These are phyloP conservation scores for Crassisporium funariophilum DNA, from an alignment of 768 basidiomycete genomes.

Conservation along the genomic window DNA sequence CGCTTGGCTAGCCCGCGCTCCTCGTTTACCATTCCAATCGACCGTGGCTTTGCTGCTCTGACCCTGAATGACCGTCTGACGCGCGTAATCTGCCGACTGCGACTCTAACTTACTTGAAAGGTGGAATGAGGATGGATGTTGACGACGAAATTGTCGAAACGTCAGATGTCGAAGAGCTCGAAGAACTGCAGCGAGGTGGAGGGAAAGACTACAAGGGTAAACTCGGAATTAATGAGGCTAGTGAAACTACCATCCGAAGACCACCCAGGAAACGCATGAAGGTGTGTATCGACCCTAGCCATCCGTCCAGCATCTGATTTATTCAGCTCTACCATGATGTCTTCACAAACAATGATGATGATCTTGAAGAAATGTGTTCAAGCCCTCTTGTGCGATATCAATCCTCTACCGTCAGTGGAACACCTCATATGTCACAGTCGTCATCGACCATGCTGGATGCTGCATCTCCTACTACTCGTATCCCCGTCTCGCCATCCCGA, in stretches of 20 bases:
- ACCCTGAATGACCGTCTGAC: too few relatives aligned
- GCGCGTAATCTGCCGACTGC: too few relatives aligned
- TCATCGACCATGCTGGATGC: conserved; percentile 10
- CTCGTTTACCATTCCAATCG: too few relatives aligned
- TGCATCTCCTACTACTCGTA: conserved; percentile 6
- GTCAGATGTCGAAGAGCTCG: conserved; percentile 64
- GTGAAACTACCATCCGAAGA: conserved; percentile 2
- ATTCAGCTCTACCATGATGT: conserved; percentile 12
- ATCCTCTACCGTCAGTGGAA: conserved; percentile 9
- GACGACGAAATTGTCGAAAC: conserved; percentile 53
- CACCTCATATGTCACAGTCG: conserved; percentile 11
- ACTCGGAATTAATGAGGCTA: conserved; percentile 2
- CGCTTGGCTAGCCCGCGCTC: too few relatives aligned
- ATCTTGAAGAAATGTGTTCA: not conserved
- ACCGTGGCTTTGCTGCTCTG: too few relatives aligned
- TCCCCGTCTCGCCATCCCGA: conserved; percentile 6
- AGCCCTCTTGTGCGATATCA: conserved; percentile 11
- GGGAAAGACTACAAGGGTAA: conserved; percentile 7
- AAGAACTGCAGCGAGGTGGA: conserved; percentile 31
- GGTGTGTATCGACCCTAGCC: conserved; percentile 16
- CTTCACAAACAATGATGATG: not conserved
- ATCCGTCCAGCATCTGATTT: not conserved
- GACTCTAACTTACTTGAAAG: too few relatives aligned
- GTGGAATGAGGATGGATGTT: conserved; percentile 20
- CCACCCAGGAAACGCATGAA: conserved; percentile 42